Evolutionary conservation across 305 asterid genomes (phyloP).

Genomic region (Rubia occidens): DNA sequence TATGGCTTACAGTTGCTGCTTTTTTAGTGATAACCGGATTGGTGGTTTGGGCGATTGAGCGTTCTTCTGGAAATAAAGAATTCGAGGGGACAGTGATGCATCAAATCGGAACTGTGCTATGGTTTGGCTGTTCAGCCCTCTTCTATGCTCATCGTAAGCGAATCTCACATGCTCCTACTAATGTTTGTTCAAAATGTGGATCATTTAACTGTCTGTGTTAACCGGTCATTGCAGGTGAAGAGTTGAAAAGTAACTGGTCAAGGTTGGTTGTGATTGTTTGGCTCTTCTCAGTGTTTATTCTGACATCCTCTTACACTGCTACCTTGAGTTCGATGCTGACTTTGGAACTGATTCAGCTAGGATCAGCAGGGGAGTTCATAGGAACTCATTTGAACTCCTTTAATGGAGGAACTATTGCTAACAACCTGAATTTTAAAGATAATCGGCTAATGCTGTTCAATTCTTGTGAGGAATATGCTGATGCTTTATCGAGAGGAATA

Average conservation of each 20-base stretch:
- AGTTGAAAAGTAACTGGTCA: conserved; percentile 27
- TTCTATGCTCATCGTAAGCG: conserved; percentile 27
- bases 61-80: conserved; percentile 10
- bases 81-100: conserved; percentile 19
- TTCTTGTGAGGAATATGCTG: conserved; percentile 11
- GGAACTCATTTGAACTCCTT: conserved; percentile 18
- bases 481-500: conserved; percentile 11
- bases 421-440: background rate
- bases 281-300: conserved; percentile 34
- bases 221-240: conserved; percentile 5
- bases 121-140: conserved; percentile 21
- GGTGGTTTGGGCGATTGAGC: conserved; percentile 21
- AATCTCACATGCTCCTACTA: background rate
- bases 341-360: conserved; percentile 21
- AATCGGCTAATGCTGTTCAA: background rate
- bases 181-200: background rate
- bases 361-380: conserved; percentile 15
- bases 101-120: conserved; percentile 22
- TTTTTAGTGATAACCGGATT: conserved; percentile 13
- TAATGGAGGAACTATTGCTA: background rate
- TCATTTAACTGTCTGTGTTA: background rate
- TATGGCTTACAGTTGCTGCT: conserved; percentile 18
- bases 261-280: conserved; percentile 29
- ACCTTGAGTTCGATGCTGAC: conserved; percentile 36
- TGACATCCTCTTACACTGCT: conserved; percentile 36